phyloP scores from a whole-genome alignment of 2,329 filamentous ascomycete species.

The Microascus cirrosus region DNA sequence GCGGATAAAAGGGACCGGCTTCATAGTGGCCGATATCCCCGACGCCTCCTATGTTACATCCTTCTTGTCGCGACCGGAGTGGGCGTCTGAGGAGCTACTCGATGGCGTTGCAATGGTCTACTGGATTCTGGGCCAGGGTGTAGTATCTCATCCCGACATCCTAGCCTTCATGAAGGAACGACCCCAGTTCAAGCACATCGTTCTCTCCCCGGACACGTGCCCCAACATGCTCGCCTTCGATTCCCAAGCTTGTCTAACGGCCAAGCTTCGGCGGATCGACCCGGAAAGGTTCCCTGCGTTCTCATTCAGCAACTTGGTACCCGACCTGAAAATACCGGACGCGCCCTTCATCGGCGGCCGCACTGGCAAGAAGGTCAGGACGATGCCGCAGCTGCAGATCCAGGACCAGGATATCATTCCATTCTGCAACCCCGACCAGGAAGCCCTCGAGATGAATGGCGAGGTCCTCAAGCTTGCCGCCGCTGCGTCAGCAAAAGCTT shows the following conservation, averaged over 20 bases:
- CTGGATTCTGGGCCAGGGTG: conserved; percentile 68
- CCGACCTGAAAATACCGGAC: conserved; percentile 9
- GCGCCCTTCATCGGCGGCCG: conserved; percentile 25
- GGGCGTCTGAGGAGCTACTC: conserved; percentile 54
- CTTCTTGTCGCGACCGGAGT: conserved; percentile 62
- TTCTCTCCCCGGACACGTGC: conserved; percentile 64
- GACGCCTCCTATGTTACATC: conserved; percentile 56
- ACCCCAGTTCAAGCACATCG: conserved; percentile 55
- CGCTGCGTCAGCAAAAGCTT: conserved; percentile 28
- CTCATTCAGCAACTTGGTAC: conserved; percentile 45
- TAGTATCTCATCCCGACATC: conserved; percentile 52
- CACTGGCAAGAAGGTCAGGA: conserved; percentile 29
- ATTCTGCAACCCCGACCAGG: conserved; percentile 32
- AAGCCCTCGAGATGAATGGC: conserved; percentile 24
- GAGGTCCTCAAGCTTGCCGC: conserved; percentile 42
- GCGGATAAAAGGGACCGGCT: conserved; percentile 54
- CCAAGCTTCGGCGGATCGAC: conserved; percentile 63
- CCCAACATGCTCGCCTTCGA: conserved; percentile 66
- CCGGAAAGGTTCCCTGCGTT: conserved; percentile 62
- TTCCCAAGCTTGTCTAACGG: conserved; percentile 53
- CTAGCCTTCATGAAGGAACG: conserved; percentile 58
- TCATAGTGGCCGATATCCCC: conserved; percentile 74
- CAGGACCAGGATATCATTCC: conserved; percentile 33
- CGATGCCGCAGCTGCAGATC: conserved; percentile 34
- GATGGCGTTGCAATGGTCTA: conserved; percentile 56